Evolutionary conservation across 192 early-diverging fungal genomes (phyloP), one percentile per base, ranked within the genome.

Genomic region (Podila clonocystis): DNA sequence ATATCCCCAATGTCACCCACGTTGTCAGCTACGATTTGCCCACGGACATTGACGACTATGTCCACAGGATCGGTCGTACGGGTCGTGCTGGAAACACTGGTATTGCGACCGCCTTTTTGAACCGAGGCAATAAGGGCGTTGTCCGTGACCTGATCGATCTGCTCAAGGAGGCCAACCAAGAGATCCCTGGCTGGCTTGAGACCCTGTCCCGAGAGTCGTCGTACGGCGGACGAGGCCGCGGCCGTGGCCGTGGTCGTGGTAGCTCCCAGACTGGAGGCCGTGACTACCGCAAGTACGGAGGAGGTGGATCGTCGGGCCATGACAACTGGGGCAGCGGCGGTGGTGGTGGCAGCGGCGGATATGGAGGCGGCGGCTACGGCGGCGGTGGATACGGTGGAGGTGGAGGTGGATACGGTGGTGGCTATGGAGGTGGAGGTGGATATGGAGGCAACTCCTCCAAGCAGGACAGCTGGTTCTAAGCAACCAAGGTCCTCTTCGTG

Each of bases 31-130:
- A 93, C 82, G 98, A 99, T 66, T 86, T 99, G 65, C 97, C 98
- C 26, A 94, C 91, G 8, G 97, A 98, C 71, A 91, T 94, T 75
- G 96, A 98, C 84, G 98, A 99, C 80, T 98, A 96, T 87, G 96
- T 98, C 26, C 97, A 98, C 87, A 91, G 97, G 70, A 96, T 97
- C 72, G 97, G 97, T 75, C 95, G 97, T 90, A 98, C 97, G 41
- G 97, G 94, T 63, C 94, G 97, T 88, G 97, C 96, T 57, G 96
- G 96, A 66, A 97, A 97, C 87, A 90, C 89, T 38, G 97, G 96
- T 62, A 84, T 91, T 26, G 94, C 96, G 38, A 97, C 96, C 8
- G 94, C 95, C 38, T 98, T 98, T 88, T 97, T 98, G 83, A 96
- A 96, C 89, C 90, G 92, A 45, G 86, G 88, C 33, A 92, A 94